These are phyloP conservation scores for Clonostachys rosea DNA, from an alignment of 2,329 filamentous ascomycete species.

Conservation along the genomic window DNA sequence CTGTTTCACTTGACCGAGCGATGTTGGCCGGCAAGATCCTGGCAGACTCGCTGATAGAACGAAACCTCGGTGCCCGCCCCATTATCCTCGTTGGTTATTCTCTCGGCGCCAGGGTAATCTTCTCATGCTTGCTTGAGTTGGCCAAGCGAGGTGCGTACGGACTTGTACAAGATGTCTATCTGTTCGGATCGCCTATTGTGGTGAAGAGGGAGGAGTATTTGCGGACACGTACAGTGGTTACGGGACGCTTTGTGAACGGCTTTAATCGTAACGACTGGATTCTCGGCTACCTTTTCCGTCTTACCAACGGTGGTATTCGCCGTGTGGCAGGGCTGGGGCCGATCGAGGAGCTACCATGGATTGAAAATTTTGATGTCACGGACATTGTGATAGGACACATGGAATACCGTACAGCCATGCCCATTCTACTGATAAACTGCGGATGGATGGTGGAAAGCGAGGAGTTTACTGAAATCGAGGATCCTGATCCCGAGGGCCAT, in stretches of 20 bases:
- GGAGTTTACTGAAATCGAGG: slow-evolving; percentile 94
- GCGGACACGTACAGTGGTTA: slow-evolving; percentile 74
- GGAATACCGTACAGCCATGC: slow-evolving; percentile 94
- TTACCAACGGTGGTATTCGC: slow-evolving; percentile 89
- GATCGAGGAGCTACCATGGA: slow-evolving; percentile 68
- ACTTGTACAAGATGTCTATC: slow-evolving; percentile 88
- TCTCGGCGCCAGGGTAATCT: slow-evolving; percentile 86
- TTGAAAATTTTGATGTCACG: slow-evolving; percentile 89
- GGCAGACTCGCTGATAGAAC: slow-evolving; percentile 87
- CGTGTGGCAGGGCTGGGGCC: slow-evolving; percentile 78
- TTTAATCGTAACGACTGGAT: slow-evolving; percentile 98
- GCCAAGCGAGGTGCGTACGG: slow-evolving; percentile 79
- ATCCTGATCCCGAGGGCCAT: slow-evolving; percentile 94
- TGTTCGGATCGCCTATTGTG: slow-evolving; percentile 90
- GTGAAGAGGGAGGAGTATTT: slow-evolving; percentile 88
- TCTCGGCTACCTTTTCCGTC: slow-evolving; percentile 88
- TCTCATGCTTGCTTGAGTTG: slow-evolving; percentile 84
- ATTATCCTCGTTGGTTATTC: slow-evolving; percentile 95
- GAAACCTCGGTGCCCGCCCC: slow-evolving; percentile 85
- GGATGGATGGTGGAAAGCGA: slow-evolving; percentile 91
- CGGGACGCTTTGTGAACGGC: slow-evolving; percentile 91
- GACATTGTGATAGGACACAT: slow-evolving; percentile 87
- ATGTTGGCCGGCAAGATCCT: slow-evolving; percentile 86
- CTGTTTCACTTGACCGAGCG: slow-evolving; percentile 88
- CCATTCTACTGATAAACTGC: slow-evolving; percentile 76